Conservation (phyloP, 2,329 filamentous ascomycete species). For the Coniella lustricola region DNA sequence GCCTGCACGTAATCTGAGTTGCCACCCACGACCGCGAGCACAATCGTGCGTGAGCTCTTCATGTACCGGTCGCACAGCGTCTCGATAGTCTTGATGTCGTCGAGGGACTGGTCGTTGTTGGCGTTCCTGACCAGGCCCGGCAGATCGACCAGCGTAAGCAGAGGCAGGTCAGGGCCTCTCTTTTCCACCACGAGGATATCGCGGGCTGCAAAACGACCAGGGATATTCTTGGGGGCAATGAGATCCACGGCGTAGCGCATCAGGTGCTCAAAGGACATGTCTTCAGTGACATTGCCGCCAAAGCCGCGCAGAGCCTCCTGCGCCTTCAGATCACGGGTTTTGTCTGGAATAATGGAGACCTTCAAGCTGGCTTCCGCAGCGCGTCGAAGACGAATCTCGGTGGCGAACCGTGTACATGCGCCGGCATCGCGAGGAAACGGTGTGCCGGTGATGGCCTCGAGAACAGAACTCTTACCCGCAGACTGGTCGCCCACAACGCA, state of each 20-base stretch:
- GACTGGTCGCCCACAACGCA: slow-evolving; percentile 60
- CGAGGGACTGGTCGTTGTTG: slow-evolving; percentile 44
- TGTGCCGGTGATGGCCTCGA: slow-evolving; percentile 57
- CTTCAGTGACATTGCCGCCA: slow-evolving; percentile 37
- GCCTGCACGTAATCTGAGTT: slow-evolving; percentile 50
- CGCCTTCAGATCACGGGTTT: slow-evolving; percentile 37
- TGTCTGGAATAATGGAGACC: slow-evolving; percentile 50
- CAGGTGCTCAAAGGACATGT: slow-evolving; percentile 41
- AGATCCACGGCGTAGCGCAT: slow-evolving; percentile 44
- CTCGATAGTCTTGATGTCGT: slow-evolving; percentile 47
- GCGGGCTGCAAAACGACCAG: slow-evolving; percentile 42
- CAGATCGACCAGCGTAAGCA: slow-evolving; percentile 55
- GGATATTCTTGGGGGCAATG: slow-evolving; percentile 43
- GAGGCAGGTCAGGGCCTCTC: slow-evolving; percentile 49
- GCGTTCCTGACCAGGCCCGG: slow-evolving; percentile 51
- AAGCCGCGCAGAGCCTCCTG: slow-evolving; percentile 41
- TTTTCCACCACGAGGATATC: slow-evolving; percentile 54
- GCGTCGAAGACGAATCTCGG: slow-evolving; percentile 49
- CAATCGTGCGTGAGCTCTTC: slow-evolving; percentile 48
- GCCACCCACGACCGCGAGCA: slow-evolving; percentile 47
- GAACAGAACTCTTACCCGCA: slow-evolving; percentile 56
- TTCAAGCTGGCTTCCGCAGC: slow-evolving; percentile 36
- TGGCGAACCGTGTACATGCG: slow-evolving; percentile 56
- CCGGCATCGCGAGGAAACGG: slow-evolving; percentile 53
- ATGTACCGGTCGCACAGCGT: slow-evolving; percentile 46